Base-by-base conservation (phyloP, 1,284 basidiomycete genomes). In the Ganoderma lucidum region DNA sequence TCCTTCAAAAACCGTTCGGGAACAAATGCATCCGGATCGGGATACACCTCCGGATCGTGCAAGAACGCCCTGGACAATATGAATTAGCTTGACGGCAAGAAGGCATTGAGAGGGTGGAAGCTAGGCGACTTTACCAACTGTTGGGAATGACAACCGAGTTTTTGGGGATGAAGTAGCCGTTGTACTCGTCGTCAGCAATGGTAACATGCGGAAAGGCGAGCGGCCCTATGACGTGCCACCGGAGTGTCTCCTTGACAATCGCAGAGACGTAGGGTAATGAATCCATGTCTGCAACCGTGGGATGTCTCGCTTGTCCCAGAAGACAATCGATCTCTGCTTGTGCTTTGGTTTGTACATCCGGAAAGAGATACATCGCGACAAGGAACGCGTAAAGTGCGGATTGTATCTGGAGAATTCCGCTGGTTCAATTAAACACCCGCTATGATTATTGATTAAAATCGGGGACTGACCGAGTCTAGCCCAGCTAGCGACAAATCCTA, bases 1-100 rank as follows among this genome's bases (percentile, higher is more conserved):
- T 78, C 75, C 56, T 74, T 77, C n/a, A 80, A 62, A 51, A 75
- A 80, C 0, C 79, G 75, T 41, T 78, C 74, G 0, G 78, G 79
- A 0, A 68, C 68, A 69, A 80, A 80, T 15, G 60, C 59, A 15
- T 74, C 69, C 4, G 79, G 78, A 23, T 78, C 65, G 14, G 73
- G 68, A 64, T 78, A 80, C 23, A 69, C 41, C 12, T 71, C 71
- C 3, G 77, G 75, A 48, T 81, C 73, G 32, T 78, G 76, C 19
- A 75, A 61, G 14, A 80, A 75, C 0, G 71, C 74, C 79, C 78
- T 80, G 12, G 6, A 32, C 19, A 6, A 35, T 28, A 8, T 51
- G 3, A 2, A 48, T 48, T 8, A 48, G 23, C 8, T 23, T 48
- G 6, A 10, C 3, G 44, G 19, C 19, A n/a, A 45, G 14, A 45